Conservation (phyloP, 75 land plant species). For the Picea sitchensis region DNA sequence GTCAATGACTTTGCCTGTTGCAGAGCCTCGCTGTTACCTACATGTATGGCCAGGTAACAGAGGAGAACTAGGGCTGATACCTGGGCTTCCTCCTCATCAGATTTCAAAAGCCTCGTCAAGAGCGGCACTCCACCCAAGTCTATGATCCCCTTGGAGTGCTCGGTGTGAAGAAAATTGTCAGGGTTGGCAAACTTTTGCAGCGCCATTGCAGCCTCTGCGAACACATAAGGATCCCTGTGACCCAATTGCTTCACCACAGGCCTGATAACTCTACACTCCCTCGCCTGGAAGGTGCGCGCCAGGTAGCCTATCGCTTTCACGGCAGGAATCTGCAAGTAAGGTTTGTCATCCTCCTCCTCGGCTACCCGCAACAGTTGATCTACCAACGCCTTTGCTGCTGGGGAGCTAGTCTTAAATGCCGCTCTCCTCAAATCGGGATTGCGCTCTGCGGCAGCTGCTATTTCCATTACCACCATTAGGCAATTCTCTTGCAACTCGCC, state of each 20-base stretch:
- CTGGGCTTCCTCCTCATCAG: constrained; percentile 26
- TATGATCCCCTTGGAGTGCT: constrained; percentile 71
- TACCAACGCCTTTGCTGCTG: constrained; percentile 74
- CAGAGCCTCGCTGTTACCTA: constrained; percentile 44
- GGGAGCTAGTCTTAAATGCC: constrained; percentile 82
- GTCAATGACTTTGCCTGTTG: constrained; percentile 44
- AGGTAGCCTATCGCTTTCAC: too few species aligned
- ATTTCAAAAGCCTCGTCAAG: constrained; percentile 40
- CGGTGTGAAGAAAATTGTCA: constrained; percentile 49
- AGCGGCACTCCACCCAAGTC: constrained; percentile 48
- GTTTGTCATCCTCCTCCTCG: too few species aligned
- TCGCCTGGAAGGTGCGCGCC: too few species aligned
- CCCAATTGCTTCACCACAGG: constrained; percentile 49
- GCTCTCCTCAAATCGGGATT: constrained; percentile 64
- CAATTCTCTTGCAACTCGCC: constrained; percentile 69
- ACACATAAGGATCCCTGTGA: constrained; percentile 40
- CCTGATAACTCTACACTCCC: too few species aligned
- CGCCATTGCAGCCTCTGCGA: constrained; percentile 61
- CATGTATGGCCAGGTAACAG: constrained; percentile 61
- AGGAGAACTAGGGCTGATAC: constrained; percentile 53
- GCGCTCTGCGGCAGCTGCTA: constrained; percentile 62
- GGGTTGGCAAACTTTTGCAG: constrained; percentile 62
- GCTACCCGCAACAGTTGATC: constrained; percentile 61
- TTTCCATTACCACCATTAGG: constrained; percentile 76
- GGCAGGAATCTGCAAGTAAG: too few species aligned